These are phyloP conservation scores for Dianthus caryophyllus DNA, from an alignment of 148 eudicot genomes.

Conservation along the genomic window DNA sequence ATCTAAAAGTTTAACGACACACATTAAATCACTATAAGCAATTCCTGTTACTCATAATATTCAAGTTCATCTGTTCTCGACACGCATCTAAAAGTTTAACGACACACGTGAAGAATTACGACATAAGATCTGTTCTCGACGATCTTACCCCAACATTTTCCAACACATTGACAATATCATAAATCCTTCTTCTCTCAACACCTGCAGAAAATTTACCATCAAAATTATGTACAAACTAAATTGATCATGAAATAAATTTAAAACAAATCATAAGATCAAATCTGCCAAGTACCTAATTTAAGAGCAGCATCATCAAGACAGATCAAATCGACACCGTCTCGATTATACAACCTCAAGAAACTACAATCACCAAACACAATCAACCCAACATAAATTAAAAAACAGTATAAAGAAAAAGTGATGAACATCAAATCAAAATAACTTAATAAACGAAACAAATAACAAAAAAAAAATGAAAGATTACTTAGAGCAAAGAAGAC, in stretches of 20 bases:
- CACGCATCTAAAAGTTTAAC: too few relatives aligned
- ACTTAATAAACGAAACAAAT: background rate
- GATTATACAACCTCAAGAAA: conserved; percentile 79
- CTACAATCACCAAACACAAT: conserved; percentile 31
- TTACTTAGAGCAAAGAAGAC: conserved; percentile 86
- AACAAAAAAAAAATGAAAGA: background rate
- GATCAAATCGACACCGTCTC: conserved; percentile 68
- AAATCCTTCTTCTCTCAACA: conserved; percentile 96
- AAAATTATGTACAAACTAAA: background rate
- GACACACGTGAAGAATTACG: too few relatives aligned
- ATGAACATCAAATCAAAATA: background rate
- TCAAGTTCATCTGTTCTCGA: too few relatives aligned
- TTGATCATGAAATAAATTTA: background rate
- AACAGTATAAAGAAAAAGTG: background rate
- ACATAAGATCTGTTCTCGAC: background rate
- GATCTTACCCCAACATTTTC: conserved; percentile 88
- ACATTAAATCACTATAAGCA: background rate
- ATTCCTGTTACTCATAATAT: too few relatives aligned
- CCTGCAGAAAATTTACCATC: conserved; percentile 35
- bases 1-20: conserved; percentile 40
- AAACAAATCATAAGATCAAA: conserved; percentile 10
- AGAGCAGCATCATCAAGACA: conserved; percentile 87
- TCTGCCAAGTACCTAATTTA: conserved; percentile 47
- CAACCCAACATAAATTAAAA: too few relatives aligned
- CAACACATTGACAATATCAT: conserved; percentile 88